phyloP scores from a whole-genome alignment of 805 yeast species.

The Ogataea polymorpha region DNA sequence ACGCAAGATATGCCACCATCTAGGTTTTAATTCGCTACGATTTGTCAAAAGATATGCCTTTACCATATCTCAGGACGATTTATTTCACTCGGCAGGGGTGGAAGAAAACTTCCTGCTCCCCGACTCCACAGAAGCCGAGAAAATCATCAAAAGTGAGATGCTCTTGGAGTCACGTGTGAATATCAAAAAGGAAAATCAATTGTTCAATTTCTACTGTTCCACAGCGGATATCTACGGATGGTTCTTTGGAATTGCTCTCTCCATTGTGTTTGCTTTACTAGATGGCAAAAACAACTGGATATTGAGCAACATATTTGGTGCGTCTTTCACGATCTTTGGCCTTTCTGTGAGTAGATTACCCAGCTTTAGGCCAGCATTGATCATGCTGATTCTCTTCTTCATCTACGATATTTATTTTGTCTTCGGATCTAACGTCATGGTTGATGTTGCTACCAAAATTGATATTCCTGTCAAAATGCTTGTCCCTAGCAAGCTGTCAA shows the following conservation, averaged over 20 bases:
- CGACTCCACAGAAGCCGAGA: slow-evolving; percentile 30
- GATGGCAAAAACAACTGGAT: slow-evolving; percentile 43
- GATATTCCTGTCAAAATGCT: slow-evolving; percentile 53
- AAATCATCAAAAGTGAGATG: slow-evolving; percentile 28
- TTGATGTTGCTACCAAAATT: slow-evolving; percentile 53
- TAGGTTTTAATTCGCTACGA: slow-evolving; percentile 26
- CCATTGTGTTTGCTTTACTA: slow-evolving; percentile 11
- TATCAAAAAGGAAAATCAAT: slow-evolving; percentile 31
- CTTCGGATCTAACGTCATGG: slow-evolving; percentile 60
- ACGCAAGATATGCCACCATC: slow-evolving; percentile 30
- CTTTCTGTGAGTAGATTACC: slow-evolving; percentile 38
- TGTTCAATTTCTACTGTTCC: slow-evolving; percentile 35
- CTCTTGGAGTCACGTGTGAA: slow-evolving; percentile 21
- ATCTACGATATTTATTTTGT: slow-evolving; percentile 67
- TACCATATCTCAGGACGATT: slow-evolving; percentile 38
- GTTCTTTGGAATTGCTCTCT: slow-evolving; percentile 16
- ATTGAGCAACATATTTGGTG: slow-evolving; percentile 41
- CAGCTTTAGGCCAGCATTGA: slow-evolving; percentile 43
- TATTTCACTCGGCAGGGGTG: slow-evolving; percentile 37
- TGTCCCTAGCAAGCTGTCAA: slow-evolving; percentile 37
- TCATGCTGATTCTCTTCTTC: slow-evolving; percentile 49
- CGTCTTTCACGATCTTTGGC: slow-evolving; percentile 42
- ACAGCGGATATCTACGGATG: slow-evolving; percentile 28
- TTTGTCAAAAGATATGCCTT: slow-evolving; percentile 39
- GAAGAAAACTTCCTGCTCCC: slow-evolving; percentile 33